Evolutionary conservation across 331 rosid species (phyloP).

Genomic region (Rhamnella rubrinervis): DNA sequence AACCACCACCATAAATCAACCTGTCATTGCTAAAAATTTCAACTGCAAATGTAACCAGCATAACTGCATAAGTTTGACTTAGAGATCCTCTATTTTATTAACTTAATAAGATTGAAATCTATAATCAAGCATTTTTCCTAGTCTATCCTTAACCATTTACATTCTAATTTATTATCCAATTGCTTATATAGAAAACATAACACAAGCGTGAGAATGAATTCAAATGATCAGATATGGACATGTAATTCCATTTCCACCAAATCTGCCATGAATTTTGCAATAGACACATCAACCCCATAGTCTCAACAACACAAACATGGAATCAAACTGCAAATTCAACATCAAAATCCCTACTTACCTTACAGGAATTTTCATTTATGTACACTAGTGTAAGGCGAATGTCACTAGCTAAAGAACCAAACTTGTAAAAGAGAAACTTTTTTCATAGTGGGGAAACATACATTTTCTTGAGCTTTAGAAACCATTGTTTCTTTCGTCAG

Average conservation of each 20-base stretch:
- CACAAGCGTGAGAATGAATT: too few species aligned
- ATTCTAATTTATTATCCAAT: too few species aligned
- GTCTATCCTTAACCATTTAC: too few species aligned
- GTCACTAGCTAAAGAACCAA: slow-evolving; percentile 12
- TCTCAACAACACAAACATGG: neutral
- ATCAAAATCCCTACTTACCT: slow-evolving; percentile 1
- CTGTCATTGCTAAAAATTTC: too few species aligned
- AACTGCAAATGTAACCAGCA: too few species aligned
- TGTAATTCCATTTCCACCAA: neutral
- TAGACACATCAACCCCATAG: neutral
- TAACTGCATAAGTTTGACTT: too few species aligned
- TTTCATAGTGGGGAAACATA: slow-evolving; percentile 3
- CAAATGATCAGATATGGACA: too few species aligned
- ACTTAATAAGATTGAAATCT: too few species aligned
- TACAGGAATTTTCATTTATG: slow-evolving; percentile 15
- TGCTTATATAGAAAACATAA: too few species aligned
- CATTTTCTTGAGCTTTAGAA: slow-evolving; percentile 11
- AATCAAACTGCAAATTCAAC: slow-evolving; percentile 3
- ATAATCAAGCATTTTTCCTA: too few species aligned
- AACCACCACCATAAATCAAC: too few species aligned
- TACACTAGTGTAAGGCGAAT: slow-evolving; percentile 18
- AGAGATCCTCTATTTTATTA: too few species aligned
- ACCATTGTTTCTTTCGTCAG: slow-evolving; percentile 33
- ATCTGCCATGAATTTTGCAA: neutral
- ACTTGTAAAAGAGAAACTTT: slow-evolving; percentile 10